A percentile compares a stretch with the other conserved stretches of the same genome.
Evolutionary conservation across 371 early-diverging fungal genomes (phyloP).

Genomic region (Blakeslea trispora): DNA sequence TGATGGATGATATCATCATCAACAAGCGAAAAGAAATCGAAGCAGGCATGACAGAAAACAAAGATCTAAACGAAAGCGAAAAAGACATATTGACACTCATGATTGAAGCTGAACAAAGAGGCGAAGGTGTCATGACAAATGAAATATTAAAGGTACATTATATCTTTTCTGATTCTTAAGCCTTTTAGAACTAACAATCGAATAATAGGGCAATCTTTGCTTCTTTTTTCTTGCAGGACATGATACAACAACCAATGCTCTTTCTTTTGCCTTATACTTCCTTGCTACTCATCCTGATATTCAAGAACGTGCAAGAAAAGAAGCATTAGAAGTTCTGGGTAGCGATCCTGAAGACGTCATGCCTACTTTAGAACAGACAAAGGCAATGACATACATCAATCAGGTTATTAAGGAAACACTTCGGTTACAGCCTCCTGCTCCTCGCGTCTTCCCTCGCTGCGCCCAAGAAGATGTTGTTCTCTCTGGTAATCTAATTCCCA

Average conservation of each 20-base stretch:
- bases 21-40: conserved; percentile 6
- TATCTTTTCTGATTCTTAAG: too few species aligned
- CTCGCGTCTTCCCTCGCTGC: conserved; percentile 12
- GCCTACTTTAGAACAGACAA: conserved; percentile 48
- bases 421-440: conserved; percentile 13
- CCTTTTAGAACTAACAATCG: too few species aligned
- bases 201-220: conserved; percentile 27
- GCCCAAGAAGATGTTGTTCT: conserved; percentile 41
- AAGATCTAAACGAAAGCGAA: conserved; percentile 38
- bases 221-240: conserved; percentile 51
- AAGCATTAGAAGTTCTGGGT: conserved; percentile 53
- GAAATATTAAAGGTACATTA: conserved; percentile 44
- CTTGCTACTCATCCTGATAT: conserved; percentile 36
- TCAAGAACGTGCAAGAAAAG: conserved; percentile 52
- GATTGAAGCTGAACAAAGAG: conserved; percentile 42
- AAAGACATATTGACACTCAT: conserved; percentile 55
- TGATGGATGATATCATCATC: conserved; percentile 8
- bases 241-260: conserved; percentile 52
- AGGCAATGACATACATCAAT: conserved; percentile 43
- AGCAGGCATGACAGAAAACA: conserved; percentile 1
- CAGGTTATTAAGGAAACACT: conserved; percentile 39
- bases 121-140: conserved; percentile 31
- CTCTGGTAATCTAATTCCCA: conserved; percentile 46
- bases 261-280: conserved; percentile 18
- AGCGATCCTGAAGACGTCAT: conserved; percentile 36